Base-by-base conservation (phyloP, 305 asterid genomes). In the Caryopteris hybrid region DNA sequence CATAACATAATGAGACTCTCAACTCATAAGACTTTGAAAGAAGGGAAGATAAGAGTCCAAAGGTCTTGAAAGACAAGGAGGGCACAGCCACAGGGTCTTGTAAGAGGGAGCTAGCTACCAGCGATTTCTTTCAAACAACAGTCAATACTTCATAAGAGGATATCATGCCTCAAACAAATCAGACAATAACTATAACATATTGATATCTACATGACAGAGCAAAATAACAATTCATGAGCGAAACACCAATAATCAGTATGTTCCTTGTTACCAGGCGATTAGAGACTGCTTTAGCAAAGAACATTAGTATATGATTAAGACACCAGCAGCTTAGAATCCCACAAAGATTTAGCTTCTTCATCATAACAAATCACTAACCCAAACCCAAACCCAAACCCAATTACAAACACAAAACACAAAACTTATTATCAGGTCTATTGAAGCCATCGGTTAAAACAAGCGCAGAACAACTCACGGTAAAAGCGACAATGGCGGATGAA, bases 401-500 rank as follows among this genome's bases (percentile, higher is more conserved):
- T 39, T 25, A 43, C 42, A 46, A 63, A 59, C 16, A 58, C 18
- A 42, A 55, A 48, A 20, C 16, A 46, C 34, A 8, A 36, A 78
- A 57, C 36, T 22, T 27, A 60, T 31, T 12, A 12, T 14, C 51
- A 71, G 16, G 38, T 34, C 11, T 27, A 33, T 8, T 36, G 29
- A 65, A 18, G 5, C 4, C 9, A 50, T 51, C 67, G 29, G 33
- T 59, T 2, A 14, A 13, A 68, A 66, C 17, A 60, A 60, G 23
- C 33, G 62, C 80, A 70, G 76, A 67, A 53, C 5, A 60, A 82
- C 99, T 93, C 89, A 87, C 99, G 64, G 92, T 76, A 74, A 88
- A 91, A 1, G 92, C 84, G 64, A 93, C 97, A 13, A 91, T 75
- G 73, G 98, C 88, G 2, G 93, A 66, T 3, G 98, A 92, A 74